Base-by-base conservation (phyloP, 108 stramenopile species). In the Fistulifera pelliculosa region DNA sequence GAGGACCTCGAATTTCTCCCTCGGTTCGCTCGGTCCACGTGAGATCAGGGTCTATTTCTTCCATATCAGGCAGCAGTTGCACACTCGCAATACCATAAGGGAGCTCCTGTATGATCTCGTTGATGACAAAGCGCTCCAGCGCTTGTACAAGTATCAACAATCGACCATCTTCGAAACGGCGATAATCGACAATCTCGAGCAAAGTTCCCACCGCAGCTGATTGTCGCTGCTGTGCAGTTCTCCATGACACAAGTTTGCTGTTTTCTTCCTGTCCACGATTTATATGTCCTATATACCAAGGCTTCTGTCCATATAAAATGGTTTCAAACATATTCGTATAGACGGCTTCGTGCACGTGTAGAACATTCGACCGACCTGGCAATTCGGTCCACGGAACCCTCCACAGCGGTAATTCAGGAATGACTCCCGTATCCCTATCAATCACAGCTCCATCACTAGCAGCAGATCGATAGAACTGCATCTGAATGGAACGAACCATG, bases 281-380 rank as follows among this genome's bases (percentile, higher is more conserved):
- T 39, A 88, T 62, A 41, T 88, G 87, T 14, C 87, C 87, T 53
- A 84, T 70, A 27, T 70, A 74, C 67, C 70, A 68, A 1, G 76
- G 78, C 38, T 60, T 52, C 16, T 61, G 24, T 6, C 52, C 39
- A 27, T 66, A 43, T 5, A 88, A 38, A 13, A 88, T 71, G 21
- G 39, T 65, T 49, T 88, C 87, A 52, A 88, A 81, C 58, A 84
- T 77, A 66, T 88, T 73, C 1, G 83, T 88, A 42, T 88, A 88
- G 13, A 63, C 42, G 3, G 65, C 69, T 48, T 88, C 87, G 40
- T 80, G 80, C 10, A 88, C 75, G 38, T 79, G 76, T 45, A 84
- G 52, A 26, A 83, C 81, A 56, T 88, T 88, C 35, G 80, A 69
- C 49, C 87, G 67, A 21, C 87, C 87, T 0, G 83, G 87, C 5